These are phyloP conservation scores for Emmonsia crescens DNA, from an alignment of 2,329 filamentous ascomycete species.

Conservation along the genomic window DNA sequence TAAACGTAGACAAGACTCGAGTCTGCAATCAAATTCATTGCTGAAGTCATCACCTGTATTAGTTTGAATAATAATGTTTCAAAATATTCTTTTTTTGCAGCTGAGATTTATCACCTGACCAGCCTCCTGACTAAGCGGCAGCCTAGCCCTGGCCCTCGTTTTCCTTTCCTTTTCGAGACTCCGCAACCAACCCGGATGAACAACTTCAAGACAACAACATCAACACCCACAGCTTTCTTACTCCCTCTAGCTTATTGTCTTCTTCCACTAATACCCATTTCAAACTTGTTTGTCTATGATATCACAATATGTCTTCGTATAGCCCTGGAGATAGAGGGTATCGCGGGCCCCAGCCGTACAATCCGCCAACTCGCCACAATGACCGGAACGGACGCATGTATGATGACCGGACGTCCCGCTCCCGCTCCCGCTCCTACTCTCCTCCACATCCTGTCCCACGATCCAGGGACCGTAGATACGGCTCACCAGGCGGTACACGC, in stretches of 20 bases:
- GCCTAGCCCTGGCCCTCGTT: too few relatives aligned
- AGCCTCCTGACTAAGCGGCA: not conserved
- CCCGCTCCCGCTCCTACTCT: conserved; percentile 28
- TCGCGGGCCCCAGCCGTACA: conserved; percentile 19
- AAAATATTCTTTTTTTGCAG: too few relatives aligned
- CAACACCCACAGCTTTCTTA: not conserved
- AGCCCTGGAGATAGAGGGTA: conserved; percentile 21
- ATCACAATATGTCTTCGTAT: conserved; percentile 20
- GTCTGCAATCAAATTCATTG: too few relatives aligned
- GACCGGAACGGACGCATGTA: conserved; percentile 37
- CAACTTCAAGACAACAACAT: not conserved
- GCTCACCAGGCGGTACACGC: conserved; percentile 33
- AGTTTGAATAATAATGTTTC: too few relatives aligned
- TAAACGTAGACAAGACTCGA: too few relatives aligned
- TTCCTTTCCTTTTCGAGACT: too few relatives aligned
- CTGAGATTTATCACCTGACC: not conserved
- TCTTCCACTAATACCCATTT: not conserved
- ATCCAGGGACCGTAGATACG: conserved; percentile 21
- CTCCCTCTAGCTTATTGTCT: not conserved
- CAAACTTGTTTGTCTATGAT: not conserved
- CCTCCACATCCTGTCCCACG: conserved; percentile 7
- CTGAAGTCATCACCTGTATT: too few relatives aligned
- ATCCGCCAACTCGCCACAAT: conserved; percentile 21
- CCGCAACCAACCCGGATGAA: not conserved
- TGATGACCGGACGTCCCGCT: conserved; percentile 31